phyloP scores from a whole-genome alignment of 2,329 filamentous ascomycete species.

The Pseudogymnoascus sp. region DNA sequence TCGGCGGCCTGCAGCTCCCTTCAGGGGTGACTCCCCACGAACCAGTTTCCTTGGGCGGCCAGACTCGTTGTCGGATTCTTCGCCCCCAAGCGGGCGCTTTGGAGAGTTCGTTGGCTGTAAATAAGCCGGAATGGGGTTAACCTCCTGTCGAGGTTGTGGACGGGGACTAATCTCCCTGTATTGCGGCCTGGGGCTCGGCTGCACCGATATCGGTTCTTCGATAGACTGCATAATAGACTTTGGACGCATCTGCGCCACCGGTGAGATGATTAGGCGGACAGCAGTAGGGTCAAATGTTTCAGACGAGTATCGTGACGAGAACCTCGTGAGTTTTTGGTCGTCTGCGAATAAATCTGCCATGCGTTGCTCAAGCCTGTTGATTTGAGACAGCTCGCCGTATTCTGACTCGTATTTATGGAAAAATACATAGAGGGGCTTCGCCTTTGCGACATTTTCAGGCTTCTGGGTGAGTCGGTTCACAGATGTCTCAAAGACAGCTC shows the following conservation, averaged over 20 bases:
- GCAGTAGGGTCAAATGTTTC: slow-evolving; percentile 73
- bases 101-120: slow-evolving; percentile 27
- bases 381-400: slow-evolving; percentile 86
- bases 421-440: slow-evolving; percentile 80
- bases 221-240: slow-evolving; percentile 50
- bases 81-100: slow-evolving; percentile 38
- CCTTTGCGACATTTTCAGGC: slow-evolving; percentile 63
- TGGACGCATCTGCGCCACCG: slow-evolving; percentile 65
- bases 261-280: slow-evolving; percentile 77
- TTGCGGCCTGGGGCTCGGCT: slow-evolving; percentile 35
- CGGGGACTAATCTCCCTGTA: slow-evolving; percentile 23
- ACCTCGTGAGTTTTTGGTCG: slow-evolving; percentile 68
- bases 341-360: slow-evolving; percentile 93
- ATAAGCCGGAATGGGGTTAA: slow-evolving; percentile 27
- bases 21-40: slow-evolving; percentile 86
- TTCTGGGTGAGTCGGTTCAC: slow-evolving; percentile 75
- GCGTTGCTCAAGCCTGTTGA: slow-evolving; percentile 80
- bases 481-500: slow-evolving; percentile 92
- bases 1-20: slow-evolving; percentile 78
- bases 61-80: slow-evolving; percentile 64
- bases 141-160: slow-evolving; percentile 26
- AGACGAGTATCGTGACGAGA: slow-evolving; percentile 66
- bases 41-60: slow-evolving; percentile 77
- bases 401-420: slow-evolving; percentile 94
- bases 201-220: slow-evolving; percentile 42